Conservation (phyloP, 1,284 basidiomycete species). For the Prillingera fragicola region DNA sequence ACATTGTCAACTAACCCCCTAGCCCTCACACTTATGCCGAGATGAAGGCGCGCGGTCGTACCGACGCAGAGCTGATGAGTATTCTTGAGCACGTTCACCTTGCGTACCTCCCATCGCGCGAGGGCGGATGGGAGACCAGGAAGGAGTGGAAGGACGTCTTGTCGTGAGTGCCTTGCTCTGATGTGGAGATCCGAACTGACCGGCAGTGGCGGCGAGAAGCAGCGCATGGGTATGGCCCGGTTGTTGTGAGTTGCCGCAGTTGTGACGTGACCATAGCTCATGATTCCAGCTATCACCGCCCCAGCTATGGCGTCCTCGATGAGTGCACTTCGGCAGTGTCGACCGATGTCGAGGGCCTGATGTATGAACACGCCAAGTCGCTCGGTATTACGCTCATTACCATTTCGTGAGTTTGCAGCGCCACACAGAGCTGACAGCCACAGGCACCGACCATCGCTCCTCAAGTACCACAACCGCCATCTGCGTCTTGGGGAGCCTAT, state of each 20-base stretch:
- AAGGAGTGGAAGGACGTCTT: slow-evolving; percentile 96
- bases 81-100: slow-evolving; percentile 77
- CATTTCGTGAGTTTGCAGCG: slow-evolving; percentile 63
- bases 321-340: slow-evolving; percentile 96
- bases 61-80: slow-evolving; percentile 63
- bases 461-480: slow-evolving; percentile 54
- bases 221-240: slow-evolving; percentile 62
- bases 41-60: slow-evolving; percentile 60
- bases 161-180: slow-evolving; percentile 28
- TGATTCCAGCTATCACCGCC: slow-evolving; percentile 37
- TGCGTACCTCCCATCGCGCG: slow-evolving; percentile 76
- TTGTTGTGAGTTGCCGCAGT: slow-evolving; percentile 34
- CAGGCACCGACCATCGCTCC: slow-evolving; percentile 51
- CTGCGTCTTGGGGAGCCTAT: slow-evolving; percentile 45
- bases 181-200: not conserved
- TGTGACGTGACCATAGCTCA: slow-evolving; percentile 1
- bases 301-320: slow-evolving; percentile 49
- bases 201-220: slow-evolving; percentile 86
- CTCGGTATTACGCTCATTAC: slow-evolving; percentile 89
- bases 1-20: slow-evolving; percentile 28
- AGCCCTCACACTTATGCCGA: slow-evolving; percentile 80
- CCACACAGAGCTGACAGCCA: not conserved
- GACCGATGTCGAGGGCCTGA: slow-evolving; percentile 88
- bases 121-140: slow-evolving; percentile 80
- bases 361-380: slow-evolving; percentile 93